A percentile compares a stretch with the other conserved stretches of the same genome.
These are phyloP conservation scores for Chamaenerion angustifolium DNA, from an alignment of 345 rosid genomes.

Conservation along the genomic window DNA sequence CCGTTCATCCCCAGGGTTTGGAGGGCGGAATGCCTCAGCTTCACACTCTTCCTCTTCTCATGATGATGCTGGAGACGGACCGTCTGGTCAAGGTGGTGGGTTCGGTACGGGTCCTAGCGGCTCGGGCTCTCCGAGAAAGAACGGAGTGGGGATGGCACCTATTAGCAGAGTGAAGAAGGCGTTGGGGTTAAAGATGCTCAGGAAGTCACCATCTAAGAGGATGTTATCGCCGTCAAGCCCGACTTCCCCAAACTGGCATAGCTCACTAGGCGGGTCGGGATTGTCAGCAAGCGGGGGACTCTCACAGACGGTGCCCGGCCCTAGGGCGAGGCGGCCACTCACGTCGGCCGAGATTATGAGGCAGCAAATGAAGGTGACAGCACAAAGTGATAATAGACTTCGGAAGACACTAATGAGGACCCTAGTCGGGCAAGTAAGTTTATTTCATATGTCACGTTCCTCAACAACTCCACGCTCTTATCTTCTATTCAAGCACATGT, in stretches of 20 bases:
- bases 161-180: slow-evolving; percentile 66
- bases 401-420: slow-evolving; percentile 87
- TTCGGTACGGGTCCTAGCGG: slow-evolving; percentile 9
- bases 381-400: slow-evolving; percentile 74
- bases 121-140: slow-evolving; percentile 11
- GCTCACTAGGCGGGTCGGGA: slow-evolving; percentile 1
- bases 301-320: slow-evolving; percentile 15
- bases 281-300: slow-evolving; percentile 22
- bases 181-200: slow-evolving; percentile 66
- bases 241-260: slow-evolving; percentile 32
- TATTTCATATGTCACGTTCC: background rate
- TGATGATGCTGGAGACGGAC: slow-evolving; percentile 13
- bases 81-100: slow-evolving; percentile 15
- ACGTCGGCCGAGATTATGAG: slow-evolving; percentile 97
- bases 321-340: slow-evolving; percentile 61
- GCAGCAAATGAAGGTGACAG: slow-evolving; percentile 87
- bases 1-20: slow-evolving; percentile 78
- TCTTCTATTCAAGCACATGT: too few relatives aligned
- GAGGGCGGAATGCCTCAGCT: slow-evolving; percentile 48
- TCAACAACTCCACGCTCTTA: too few relatives aligned
- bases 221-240: slow-evolving; percentile 40
- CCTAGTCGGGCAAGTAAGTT: slow-evolving; percentile 92
- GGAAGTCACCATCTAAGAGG: slow-evolving; percentile 64
- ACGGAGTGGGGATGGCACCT: slow-evolving; percentile 62
- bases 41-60: background rate